phyloP scores from a whole-genome alignment of 2,329 filamentous ascomycete genomes.

The Aureobasidium leucospermi region DNA sequence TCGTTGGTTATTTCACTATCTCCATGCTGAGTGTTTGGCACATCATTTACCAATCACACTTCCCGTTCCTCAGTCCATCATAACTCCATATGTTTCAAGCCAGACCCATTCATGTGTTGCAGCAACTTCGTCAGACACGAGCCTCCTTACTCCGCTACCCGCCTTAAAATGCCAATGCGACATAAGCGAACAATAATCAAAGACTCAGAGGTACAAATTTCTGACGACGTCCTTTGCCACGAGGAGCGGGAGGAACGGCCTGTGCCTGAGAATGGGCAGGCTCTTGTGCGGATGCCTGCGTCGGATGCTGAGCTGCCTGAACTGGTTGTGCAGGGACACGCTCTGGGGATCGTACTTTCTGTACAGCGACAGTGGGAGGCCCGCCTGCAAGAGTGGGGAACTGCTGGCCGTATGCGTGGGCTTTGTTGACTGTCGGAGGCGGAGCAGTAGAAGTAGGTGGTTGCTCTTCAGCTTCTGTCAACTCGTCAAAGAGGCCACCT shows the following conservation, averaged over 20 bases:
- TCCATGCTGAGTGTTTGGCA: too few relatives aligned
- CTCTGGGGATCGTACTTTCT: not conserved
- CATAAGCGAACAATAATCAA: not conserved
- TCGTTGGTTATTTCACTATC: too few relatives aligned
- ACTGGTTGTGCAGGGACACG: not conserved
- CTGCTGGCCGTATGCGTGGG: slow-evolving; percentile 8
- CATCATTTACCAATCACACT: too few relatives aligned
- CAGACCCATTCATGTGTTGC: too few relatives aligned
- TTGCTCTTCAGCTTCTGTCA: slow-evolving; percentile 16
- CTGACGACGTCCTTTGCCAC: slow-evolving; percentile 6
- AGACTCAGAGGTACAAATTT: slow-evolving; percentile 8
- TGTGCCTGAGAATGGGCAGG: not conserved
- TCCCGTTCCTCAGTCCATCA: too few relatives aligned
- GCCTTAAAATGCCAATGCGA: not conserved
- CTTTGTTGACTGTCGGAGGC: slow-evolving; percentile 5
- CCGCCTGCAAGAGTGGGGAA: not conserved
- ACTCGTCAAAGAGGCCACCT: slow-evolving; percentile 24
- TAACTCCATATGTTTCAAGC: too few relatives aligned
- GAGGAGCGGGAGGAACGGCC: not conserved
- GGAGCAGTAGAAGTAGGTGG: not conserved
- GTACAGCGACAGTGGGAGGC: not conserved
- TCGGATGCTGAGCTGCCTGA: not conserved
- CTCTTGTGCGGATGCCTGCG: not conserved
- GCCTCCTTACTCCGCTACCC: not conserved
- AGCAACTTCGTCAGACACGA: not conserved